Conservation (phyloP, 805 yeast species). For the Debaryomyces maramus region DNA sequence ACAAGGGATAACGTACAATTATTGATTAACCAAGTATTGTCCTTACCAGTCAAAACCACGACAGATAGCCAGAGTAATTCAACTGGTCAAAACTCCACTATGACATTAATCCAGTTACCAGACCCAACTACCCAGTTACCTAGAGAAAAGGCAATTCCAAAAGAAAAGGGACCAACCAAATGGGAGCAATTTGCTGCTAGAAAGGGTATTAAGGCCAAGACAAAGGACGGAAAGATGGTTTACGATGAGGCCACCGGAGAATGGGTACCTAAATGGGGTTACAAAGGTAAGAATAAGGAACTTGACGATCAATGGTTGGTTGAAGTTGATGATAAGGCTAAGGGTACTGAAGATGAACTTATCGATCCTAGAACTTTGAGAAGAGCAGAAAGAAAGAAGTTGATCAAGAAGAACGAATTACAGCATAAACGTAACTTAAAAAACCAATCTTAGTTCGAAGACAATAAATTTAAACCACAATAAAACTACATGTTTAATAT, state of each 20-base stretch:
- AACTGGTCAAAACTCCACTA: conserved; percentile 65
- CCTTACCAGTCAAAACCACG: conserved; percentile 85
- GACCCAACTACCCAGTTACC: conserved; percentile 81
- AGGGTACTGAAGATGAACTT: conserved; percentile 53
- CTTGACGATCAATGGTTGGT: conserved; percentile 93
- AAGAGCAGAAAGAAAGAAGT: conserved; percentile 80
- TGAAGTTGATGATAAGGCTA: conserved; percentile 79
- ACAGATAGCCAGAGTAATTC: conserved; percentile 65
- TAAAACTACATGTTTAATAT: too few species aligned
- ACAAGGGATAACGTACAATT: conserved; percentile 94
- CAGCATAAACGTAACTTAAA: conserved; percentile 82
- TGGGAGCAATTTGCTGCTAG: conserved; percentile 97
- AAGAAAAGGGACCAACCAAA: conserved; percentile 86
- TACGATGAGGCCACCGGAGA: conserved; percentile 87
- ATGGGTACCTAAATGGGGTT: conserved; percentile 99
- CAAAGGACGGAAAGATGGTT: conserved; percentile 83
- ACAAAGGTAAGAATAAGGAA: conserved; percentile 86
- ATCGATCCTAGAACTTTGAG: conserved; percentile 83
- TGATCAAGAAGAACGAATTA: conserved; percentile 78
- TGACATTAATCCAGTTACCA: conserved; percentile 84
- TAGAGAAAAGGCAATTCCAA: conserved; percentile 94
- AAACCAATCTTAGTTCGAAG: conserved; percentile 24
- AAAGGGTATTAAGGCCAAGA: conserved; percentile 91
- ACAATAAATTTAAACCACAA: too few species aligned
- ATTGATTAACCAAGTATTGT: conserved; percentile 83